Conservation (phyloP, 441 rosid species). For the Jatropha podagrica region DNA sequence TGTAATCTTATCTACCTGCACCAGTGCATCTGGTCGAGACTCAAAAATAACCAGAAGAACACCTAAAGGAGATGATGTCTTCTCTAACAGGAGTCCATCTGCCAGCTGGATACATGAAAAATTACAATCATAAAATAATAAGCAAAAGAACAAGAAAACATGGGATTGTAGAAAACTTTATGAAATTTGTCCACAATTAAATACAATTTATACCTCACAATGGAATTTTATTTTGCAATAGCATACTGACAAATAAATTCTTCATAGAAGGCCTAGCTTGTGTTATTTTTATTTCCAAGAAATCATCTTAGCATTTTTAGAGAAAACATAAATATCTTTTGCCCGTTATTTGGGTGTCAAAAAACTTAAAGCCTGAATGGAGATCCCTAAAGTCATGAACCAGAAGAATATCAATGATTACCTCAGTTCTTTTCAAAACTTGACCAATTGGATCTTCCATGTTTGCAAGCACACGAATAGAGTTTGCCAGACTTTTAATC, state of each 20-base stretch:
- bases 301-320: background rate
- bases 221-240: background rate
- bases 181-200: background rate
- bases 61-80: conserved; percentile 93
- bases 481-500: conserved; percentile 78
- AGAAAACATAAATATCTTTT: background rate
- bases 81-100: conserved; percentile 87
- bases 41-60: conserved; percentile 96
- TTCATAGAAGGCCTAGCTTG: background rate
- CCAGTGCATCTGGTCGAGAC: conserved; percentile 96
- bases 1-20: conserved; percentile 57
- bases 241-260: background rate
- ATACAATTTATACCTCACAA: background rate
- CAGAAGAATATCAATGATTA: conserved; percentile 30
- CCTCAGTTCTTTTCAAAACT: conserved; percentile 86
- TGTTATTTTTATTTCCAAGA: background rate
- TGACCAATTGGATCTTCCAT: conserved; percentile 95
- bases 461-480: conserved; percentile 85
- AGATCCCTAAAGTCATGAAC: background rate
- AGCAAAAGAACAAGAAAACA: conserved; percentile 6
- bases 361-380: background rate
- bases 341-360: background rate
- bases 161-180: background rate
- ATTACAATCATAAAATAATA: conserved; percentile 12
- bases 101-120: conserved; percentile 58